Conservation (phyloP, 768 basidiomycete species). For the Pleurotus djamor region DNA sequence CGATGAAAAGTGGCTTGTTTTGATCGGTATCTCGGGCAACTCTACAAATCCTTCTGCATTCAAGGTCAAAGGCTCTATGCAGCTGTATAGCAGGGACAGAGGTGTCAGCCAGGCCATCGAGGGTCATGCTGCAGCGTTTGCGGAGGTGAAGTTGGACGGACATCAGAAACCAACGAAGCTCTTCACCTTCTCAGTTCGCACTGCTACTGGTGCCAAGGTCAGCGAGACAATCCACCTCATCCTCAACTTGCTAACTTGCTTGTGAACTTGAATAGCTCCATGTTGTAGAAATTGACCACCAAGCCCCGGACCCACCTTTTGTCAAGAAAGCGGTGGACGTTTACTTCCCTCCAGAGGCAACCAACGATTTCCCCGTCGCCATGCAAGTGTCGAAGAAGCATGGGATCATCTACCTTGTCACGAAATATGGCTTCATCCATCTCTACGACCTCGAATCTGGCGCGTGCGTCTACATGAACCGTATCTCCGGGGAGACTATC, state of each 20-base stretch:
- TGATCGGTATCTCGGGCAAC: constrained; percentile 93
- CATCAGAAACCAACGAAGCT: constrained; percentile 84
- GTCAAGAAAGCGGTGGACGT: constrained; percentile 98
- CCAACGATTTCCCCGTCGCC: constrained; percentile 98
- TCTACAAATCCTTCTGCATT: constrained; percentile 92
- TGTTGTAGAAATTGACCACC: constrained; percentile 97
- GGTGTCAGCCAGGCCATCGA: constrained; percentile 98
- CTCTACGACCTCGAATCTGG: constrained; percentile 98
- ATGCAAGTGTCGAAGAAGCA: constrained; percentile 99
- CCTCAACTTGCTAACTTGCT: constrained; percentile 3
- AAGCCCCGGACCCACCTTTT: constrained; percentile 89
- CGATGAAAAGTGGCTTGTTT: constrained; percentile 97
- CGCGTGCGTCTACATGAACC: constrained; percentile 99
- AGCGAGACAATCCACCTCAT: constrained; percentile 16
- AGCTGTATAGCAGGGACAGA: constrained; percentile 90
- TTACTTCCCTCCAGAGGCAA: constrained; percentile 98
- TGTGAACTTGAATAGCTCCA: constrained; percentile 64
- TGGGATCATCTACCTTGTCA: constrained; percentile 95
- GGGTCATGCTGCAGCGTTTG: constrained; percentile 96
- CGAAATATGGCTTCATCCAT: constrained; percentile 99
- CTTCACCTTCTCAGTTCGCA: constrained; percentile 93
- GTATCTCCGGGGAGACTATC: constrained; percentile 98
- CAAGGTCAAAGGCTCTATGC: constrained; percentile 99
- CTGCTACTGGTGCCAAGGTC: constrained; percentile 98
- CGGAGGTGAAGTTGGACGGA: constrained; percentile 88